Conservation (phyloP, 1,284 basidiomycete genomes). For the Ustilago cynodontis region DNA sequence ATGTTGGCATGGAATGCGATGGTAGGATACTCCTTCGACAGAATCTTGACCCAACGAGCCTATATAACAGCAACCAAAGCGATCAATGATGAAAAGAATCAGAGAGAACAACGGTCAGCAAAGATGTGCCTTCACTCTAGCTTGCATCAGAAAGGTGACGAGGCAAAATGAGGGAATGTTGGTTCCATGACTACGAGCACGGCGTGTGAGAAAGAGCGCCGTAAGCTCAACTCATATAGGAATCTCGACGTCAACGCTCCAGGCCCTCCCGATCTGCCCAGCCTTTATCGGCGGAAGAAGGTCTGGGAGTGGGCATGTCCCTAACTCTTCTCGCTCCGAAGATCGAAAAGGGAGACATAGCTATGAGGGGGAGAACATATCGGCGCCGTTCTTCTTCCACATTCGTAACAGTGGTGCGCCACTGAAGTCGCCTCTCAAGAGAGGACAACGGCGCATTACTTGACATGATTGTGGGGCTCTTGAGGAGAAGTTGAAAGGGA, state of each 20-base stretch:
- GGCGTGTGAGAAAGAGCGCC: slow-evolving; percentile 42
- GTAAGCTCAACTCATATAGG: slow-evolving; percentile 66
- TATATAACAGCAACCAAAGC: slow-evolving; percentile 68
- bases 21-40: slow-evolving; percentile 93
- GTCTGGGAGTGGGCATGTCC: slow-evolving; percentile 60
- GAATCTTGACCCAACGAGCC: slow-evolving; percentile 96
- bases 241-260: slow-evolving; percentile 58
- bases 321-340: slow-evolving; percentile 60
- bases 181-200: slow-evolving; percentile 65
- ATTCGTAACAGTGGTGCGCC: slow-evolving; percentile 75
- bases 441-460: slow-evolving; percentile 60
- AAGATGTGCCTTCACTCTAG: slow-evolving; percentile 7
- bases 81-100: not conserved
- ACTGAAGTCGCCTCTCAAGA: slow-evolving; percentile 37
- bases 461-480: slow-evolving; percentile 68
- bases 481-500: slow-evolving; percentile 21
- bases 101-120: slow-evolving; percentile 17
- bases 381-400: slow-evolving; percentile 75
- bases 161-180: slow-evolving; percentile 37
- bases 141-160: not conserved
- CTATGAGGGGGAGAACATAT: slow-evolving; percentile 71
- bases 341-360: slow-evolving; percentile 69
- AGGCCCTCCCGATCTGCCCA: slow-evolving; percentile 60
- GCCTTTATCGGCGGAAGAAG: slow-evolving; percentile 70
- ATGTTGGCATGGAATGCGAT: slow-evolving; percentile 99